Evolutionary conservation across 1,284 basidiomycete species (phyloP), one percentile per base, ranked within the genome.

Genomic region (Entoloma clypeatum): DNA sequence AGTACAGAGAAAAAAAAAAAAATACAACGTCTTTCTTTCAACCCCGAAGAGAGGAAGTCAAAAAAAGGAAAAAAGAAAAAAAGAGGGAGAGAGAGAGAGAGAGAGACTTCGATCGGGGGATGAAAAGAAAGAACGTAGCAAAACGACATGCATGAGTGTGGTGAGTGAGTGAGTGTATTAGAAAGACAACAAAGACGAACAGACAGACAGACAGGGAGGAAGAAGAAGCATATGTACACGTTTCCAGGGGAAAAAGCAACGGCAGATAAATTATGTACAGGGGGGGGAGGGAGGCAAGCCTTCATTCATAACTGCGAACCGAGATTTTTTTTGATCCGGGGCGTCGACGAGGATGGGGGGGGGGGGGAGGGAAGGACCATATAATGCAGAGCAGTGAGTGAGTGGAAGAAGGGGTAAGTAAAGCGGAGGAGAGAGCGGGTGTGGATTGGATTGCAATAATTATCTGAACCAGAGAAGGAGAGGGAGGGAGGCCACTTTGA

Each of bases 11-110:
- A 17, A 4, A 29, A 35, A 26, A 16, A 17, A 17, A 30, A 21
- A 22, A 22, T n/a, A 25, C 18, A 23, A 13, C 23, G 34, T 23
- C 23, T 23, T 24, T 14, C 4, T 10, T 3, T 3, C 11, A 26
- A 27, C 17, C 23, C 22, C 9, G 16, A 23, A 19, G 14, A 19
- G 17, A 16, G 23, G 17, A 29, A 22, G 3, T 10, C n/a, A 22
- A 39, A 19, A 31, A 23, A 33, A 23, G 25, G 26, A 33, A 24
- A 24, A 8, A 24, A 3, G 24, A 18, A 24, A 41, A 25, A 34
- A 25, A 25, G 10, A 18, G 19, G 18, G n/a, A 25, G 16, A 4
- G 4, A 35, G 8, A 24, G 31, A 28, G 4, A 17, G 16, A 14
- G n/a, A 7, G 26, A 18, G 26, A 23, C n/a, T 19, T 3, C 39